Base-by-base conservation (phyloP, 2,329 filamentous ascomycete species). In the Thelonectria olida region DNA sequence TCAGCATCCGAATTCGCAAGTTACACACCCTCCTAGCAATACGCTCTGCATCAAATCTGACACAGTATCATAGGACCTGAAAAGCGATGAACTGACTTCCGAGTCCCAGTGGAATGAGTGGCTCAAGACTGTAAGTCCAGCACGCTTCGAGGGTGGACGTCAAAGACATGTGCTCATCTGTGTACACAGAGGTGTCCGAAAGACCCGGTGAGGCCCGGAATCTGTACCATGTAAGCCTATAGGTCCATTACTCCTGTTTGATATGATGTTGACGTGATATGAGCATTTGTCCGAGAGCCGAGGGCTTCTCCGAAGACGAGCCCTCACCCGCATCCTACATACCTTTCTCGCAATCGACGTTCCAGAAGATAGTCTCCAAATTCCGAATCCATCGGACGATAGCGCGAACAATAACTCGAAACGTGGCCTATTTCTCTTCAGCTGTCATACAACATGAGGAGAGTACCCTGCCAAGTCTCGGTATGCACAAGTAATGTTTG, bases 251-350 rank as follows among this genome's bases (percentile, higher is more conserved):
- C 5, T n/a, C 4, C 7, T 27, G 9, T 23, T 12, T 2, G 19
- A 7, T 5, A 28, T 10, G 4, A 25, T 23, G 25, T 17, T 34
- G 4, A 31, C 22, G 10, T 7, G 3, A 1, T 10, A 2, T 4
- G 8, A 59, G 56, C 3, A 9, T 59, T 2, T 59, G 56, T 23
- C 38, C 41, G 10, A 54, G 56, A 49, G 56, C 56, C 13, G 25
- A 34, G 12, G 42, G 48, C 8, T 19, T 59, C 13, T 59, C 50
- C 6, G 22, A 25, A 13, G 50, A 52, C 10, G 48, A 59, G 15
- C 39, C 56, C 36, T 42, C 55, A 2, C 56, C 56, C 2, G 31
- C 23, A 9, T 54, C 44, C 22, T 54, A 59, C 25, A 2, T 59
- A 2, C 56, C 56, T 5, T 59, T 59, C 25, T 36, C 56, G 4